Evolutionary conservation across 441 rosid genomes (phyloP), one percentile per base, ranked within the genome.

Genomic region (Pelargonium myrrhifolium): DNA sequence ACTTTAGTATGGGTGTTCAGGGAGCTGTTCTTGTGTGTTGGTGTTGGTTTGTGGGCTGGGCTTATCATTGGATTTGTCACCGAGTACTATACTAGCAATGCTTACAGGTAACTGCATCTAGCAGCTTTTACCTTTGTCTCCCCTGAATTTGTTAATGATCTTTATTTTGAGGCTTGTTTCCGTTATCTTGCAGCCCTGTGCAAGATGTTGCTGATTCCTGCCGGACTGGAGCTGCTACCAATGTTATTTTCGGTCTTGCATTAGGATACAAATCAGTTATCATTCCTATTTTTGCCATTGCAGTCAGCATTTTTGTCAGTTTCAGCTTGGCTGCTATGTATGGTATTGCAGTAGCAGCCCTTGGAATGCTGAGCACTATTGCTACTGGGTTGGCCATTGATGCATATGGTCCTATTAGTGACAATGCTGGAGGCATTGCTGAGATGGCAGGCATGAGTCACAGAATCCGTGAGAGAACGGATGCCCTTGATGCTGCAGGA

Each of bases 31-130:
- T 76, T 89, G 39, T 92, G 97, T 40, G 96, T 89, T 45, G 83
- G 88, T 75, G 96, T 92, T 80, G 99, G 97, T 79, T 90, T 94
- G 18, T 89, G 99, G 98, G 97, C 97, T 74, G 96, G 99, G 37
- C 96, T 89, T 64, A 83, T 91, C 72, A 89, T 92, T 76, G 99
- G 88, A 45, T 94, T 91, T 20, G 89, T 87, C 45, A 94, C 98
- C 0, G 90, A 94, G 75, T 94, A 88, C 76, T 92, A 85, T 77
- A 94, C 98, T 65, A 94, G 99, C 83, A 94, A 88, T 58, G 94
- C 98, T 14, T 92, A 94, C 89, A 88, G 95, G 95, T 89, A 72
- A 37, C 28, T 35, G 62, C 66, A 59, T 63, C 45, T 39, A 39
- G 17, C 39, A 9, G 14, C 60, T 18, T 62, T 68, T 49, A 21